Evolutionary conservation across 2,329 filamentous ascomycete species (phyloP), one percentile per base, ranked within the genome.

Genomic region (Ambrosiella cleistominuta): DNA sequence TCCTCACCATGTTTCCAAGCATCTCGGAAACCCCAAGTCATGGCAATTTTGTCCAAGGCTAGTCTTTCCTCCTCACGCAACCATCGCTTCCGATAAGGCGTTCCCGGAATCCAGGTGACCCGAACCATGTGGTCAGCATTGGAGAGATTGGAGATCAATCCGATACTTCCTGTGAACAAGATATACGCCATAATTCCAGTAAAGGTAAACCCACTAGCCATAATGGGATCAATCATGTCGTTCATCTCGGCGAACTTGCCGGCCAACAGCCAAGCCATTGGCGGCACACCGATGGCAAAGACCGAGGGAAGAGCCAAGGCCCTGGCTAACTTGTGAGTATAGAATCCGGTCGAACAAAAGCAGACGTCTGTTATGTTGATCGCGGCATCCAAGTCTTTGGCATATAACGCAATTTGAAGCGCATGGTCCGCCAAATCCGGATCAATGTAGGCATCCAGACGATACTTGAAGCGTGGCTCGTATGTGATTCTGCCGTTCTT

Each of bases 81-180:
- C 86, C 90, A 97, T 12, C 93, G 79, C 65, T 88, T 79, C 62
- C 85, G 78, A 62, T 97, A 72, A 19, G 87, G 85, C 39, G 88
- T 84, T 9, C 93, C 93, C 0, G 81, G 81, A 7, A 85, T 77
- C 93, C 93, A 98, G 1, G 88, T 90, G 4, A 97, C 88, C 17
- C 93, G 81, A 65, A 85, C 83, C 87, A 96, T 95, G 70, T 97
- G 89, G 68, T 97, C 90, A 70, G 96, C 96, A 61, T 84, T 77
- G 39, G 91, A 96, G 35, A 88, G 83, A 60, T 94, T 74, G 7
- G 91, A 88, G 42, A 97, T 81, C 47, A 93, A 72, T 2, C 91
- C 93, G 57, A 97, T 79, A 8, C 84, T 88, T 3, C 81, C 83
- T 3, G 89, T 89, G 62, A 88, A 87, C 17, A 81, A 78, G 47